Conservation (phyloP, 345 rosid genomes). For the Alliaria petiolata region DNA sequence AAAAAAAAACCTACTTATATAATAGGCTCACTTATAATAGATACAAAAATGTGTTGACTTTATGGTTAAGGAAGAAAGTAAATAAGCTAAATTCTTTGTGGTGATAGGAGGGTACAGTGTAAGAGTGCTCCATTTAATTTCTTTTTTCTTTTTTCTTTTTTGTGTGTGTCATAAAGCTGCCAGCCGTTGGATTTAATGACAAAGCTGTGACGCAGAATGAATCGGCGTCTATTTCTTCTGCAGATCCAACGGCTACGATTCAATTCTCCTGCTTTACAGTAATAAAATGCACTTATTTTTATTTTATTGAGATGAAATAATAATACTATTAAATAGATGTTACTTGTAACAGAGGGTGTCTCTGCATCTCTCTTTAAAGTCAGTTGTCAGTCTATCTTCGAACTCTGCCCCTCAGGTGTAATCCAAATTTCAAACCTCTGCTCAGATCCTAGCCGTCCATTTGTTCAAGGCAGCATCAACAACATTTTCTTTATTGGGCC, state of each 20-base stretch:
- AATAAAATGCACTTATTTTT: too few species aligned
- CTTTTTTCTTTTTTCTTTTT: background rate
- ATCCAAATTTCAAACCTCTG: slow-evolving; percentile 18
- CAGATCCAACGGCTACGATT: slow-evolving; percentile 31
- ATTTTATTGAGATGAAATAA: background rate
- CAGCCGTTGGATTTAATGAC: slow-evolving; percentile 40
- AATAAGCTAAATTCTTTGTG: slow-evolving; percentile 17
- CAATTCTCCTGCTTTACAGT: background rate
- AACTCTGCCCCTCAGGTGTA: slow-evolving; percentile 38
- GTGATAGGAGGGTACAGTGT: slow-evolving; percentile 7
- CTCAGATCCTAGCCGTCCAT: slow-evolving; percentile 19
- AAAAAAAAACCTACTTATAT: background rate
- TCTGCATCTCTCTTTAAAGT: slow-evolving; percentile 31
- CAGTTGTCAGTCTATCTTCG: slow-evolving; percentile 33
- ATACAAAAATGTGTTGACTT: slow-evolving; percentile 27
- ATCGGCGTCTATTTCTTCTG: slow-evolving; percentile 30
- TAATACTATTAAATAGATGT: slow-evolving; percentile 17
- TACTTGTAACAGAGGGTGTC: slow-evolving; percentile 35
- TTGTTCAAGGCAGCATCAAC: background rate
- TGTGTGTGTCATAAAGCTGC: slow-evolving; percentile 28
- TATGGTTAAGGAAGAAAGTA: slow-evolving; percentile 6
- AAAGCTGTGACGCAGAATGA: slow-evolving; percentile 35
- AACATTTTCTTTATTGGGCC: too few species aligned
- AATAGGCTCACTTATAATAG: background rate
- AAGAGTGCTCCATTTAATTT: background rate